Percentiles rank a stretch among this genome's conserved stretches.
phyloP scores from a whole-genome alignment of 345 rosid species.

The Eucalyptus guilfoylei region DNA sequence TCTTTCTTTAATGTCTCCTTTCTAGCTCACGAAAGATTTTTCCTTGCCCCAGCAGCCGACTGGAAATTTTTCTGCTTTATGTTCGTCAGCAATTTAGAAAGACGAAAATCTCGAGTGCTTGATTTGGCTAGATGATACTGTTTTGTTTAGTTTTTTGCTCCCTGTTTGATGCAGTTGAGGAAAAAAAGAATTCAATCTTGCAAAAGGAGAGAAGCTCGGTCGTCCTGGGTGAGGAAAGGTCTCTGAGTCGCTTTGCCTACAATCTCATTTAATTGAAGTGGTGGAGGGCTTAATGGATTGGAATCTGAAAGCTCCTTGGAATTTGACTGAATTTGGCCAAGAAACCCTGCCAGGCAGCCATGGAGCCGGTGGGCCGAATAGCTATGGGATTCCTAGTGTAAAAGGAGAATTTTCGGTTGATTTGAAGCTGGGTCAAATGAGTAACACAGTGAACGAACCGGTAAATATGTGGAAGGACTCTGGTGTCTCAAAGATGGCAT shows the following conservation, averaged over 20 bases:
- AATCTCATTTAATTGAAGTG: not conserved
- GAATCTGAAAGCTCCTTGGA: slow-evolving; percentile 55
- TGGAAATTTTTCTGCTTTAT: not conserved
- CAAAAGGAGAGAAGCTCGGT: not conserved
- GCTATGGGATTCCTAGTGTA: slow-evolving; percentile 10
- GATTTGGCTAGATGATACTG: not conserved
- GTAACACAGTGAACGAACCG: slow-evolving; percentile 22
- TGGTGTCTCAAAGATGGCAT: slow-evolving; percentile 14
- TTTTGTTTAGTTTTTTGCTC: not conserved
- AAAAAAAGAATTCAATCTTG: not conserved
- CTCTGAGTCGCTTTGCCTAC: not conserved
- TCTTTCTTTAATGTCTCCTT: not conserved
- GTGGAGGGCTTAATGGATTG: slow-evolving; percentile 50
- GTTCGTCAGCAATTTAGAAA: not conserved
- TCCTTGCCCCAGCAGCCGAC: not conserved
- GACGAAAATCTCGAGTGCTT: not conserved
- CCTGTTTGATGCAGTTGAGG: not conserved
- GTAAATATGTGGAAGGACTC: slow-evolving; percentile 31
- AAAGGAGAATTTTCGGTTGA: slow-evolving; percentile 54
- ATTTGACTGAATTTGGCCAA: slow-evolving; percentile 39
- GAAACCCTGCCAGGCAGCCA: slow-evolving; percentile 25
- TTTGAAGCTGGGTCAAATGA: slow-evolving; percentile 64
- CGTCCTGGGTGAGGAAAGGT: not conserved
- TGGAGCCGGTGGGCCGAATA: slow-evolving; percentile 23
- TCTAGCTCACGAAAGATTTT: not conserved